phyloP scores from a whole-genome alignment of 306 rosid genomes.

The Hippophae rhamnoides region DNA sequence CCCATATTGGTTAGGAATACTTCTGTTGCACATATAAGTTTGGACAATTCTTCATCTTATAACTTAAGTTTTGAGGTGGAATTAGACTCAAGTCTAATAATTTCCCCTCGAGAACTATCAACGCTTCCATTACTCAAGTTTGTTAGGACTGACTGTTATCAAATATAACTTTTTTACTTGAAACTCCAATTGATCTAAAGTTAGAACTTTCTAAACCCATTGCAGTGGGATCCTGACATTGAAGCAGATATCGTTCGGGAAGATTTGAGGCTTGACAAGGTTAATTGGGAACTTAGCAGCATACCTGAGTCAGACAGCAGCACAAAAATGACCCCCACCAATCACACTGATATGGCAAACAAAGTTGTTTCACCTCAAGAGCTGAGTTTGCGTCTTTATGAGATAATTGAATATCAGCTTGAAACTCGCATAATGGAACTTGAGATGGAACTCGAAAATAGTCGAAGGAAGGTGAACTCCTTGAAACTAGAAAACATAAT shows the following conservation, averaged over 20 bases:
- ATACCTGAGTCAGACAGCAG: background rate
- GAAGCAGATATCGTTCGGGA: background rate
- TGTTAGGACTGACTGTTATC: background rate
- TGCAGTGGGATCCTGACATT: conserved; percentile 4
- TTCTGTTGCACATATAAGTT: no score
- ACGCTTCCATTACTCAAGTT: background rate
- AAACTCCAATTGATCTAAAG: background rate
- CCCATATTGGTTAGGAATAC: no score
- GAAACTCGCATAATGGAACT: conserved; percentile 4
- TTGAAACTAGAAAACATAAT: background rate
- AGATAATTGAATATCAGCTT: background rate
- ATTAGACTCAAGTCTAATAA: no score
- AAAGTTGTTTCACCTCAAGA: conserved; percentile 1
- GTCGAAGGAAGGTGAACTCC: background rate
- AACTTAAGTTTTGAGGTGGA: no score
- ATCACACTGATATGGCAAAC: background rate
- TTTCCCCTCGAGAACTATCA: no score
- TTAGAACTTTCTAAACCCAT: background rate
- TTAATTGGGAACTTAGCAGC: background rate
- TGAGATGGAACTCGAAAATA: background rate
- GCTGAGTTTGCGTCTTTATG: conserved; percentile 8
- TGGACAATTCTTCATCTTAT: no score
- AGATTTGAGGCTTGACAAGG: conserved; percentile 1
- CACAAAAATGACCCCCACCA: background rate
- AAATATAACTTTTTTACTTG: background rate